Conservation (phyloP, 2,329 filamentous ascomycete genomes). For the Graphiopsis chlorocephala region DNA sequence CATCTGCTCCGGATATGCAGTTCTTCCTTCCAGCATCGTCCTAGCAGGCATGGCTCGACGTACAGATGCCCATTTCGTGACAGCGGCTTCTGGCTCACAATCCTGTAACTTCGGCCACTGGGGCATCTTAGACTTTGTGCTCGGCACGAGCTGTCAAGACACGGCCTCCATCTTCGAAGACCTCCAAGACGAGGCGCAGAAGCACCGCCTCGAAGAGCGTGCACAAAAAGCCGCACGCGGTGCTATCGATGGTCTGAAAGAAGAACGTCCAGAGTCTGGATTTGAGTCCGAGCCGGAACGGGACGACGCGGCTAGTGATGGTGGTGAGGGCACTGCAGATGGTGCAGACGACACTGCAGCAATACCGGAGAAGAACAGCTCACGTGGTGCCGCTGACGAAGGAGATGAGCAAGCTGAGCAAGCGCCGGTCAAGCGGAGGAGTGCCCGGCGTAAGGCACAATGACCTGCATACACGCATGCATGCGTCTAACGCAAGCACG, state of each 20-base stretch:
- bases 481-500: not conserved
- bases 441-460: slow-evolving; percentile 12
- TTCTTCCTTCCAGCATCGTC: slow-evolving; percentile 58
- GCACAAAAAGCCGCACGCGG: slow-evolving; percentile 37
- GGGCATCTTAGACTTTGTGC: slow-evolving; percentile 62
- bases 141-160: slow-evolving; percentile 49
- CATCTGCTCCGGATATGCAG: slow-evolving; percentile 65
- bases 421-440: slow-evolving; percentile 16
- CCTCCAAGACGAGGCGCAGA: slow-evolving; percentile 54
- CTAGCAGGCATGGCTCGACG: slow-evolving; percentile 58
- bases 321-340: not conserved
- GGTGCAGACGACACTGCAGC: not conserved
- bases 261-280: slow-evolving; percentile 7
- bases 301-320: not conserved
- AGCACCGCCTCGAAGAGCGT: slow-evolving; percentile 50
- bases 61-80: slow-evolving; percentile 56
- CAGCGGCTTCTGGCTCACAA: slow-evolving; percentile 30
- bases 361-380: not conserved
- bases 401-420: slow-evolving; percentile 3
- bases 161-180: slow-evolving; percentile 56
- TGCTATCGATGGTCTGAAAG: slow-evolving; percentile 22
- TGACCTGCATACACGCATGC: not conserved
- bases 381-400: slow-evolving; percentile 7
- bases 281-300: slow-evolving; percentile 1
- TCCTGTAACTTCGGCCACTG: slow-evolving; percentile 45